Conservation (phyloP, 1,139 yeast species). For the Groenewaldozyma auringiensis region DNA sequence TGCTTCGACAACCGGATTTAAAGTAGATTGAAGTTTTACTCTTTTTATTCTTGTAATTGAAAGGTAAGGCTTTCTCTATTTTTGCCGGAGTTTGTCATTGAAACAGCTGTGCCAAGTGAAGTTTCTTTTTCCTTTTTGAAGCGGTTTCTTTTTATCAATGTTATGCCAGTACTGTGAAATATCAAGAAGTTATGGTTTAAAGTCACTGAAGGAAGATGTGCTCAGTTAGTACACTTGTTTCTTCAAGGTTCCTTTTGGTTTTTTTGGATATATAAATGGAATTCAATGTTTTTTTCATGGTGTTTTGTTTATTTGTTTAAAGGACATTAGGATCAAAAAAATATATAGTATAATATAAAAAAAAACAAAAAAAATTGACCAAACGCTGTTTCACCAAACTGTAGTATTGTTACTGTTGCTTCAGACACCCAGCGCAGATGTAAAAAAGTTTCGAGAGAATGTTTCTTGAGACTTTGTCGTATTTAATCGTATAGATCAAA, state of each 20-base stretch:
- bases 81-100: neutral
- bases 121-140: neutral
- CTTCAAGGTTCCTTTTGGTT: neutral
- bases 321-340: slow-evolving; percentile 2
- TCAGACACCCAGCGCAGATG: too few species aligned
- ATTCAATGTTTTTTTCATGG: neutral
- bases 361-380: slow-evolving; percentile 5
- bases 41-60: too few species aligned
- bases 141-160: neutral
- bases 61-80: too few species aligned
- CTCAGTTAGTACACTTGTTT: neutral
- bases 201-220: neutral
- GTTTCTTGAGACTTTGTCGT: too few species aligned
- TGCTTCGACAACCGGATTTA: neutral
- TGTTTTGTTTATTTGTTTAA: neutral
- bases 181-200: slow-evolving; percentile 1
- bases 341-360: slow-evolving; percentile 2
- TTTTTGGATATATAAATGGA: neutral
- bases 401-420: too few species aligned
- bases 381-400: neutral
- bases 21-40: neutral
- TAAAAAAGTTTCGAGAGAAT: too few species aligned
- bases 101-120: neutral
- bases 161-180: neutral
- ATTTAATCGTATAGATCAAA: too few species aligned